Base-by-base conservation (phyloP, 148 eudicot genomes). In the Silene conica region DNA sequence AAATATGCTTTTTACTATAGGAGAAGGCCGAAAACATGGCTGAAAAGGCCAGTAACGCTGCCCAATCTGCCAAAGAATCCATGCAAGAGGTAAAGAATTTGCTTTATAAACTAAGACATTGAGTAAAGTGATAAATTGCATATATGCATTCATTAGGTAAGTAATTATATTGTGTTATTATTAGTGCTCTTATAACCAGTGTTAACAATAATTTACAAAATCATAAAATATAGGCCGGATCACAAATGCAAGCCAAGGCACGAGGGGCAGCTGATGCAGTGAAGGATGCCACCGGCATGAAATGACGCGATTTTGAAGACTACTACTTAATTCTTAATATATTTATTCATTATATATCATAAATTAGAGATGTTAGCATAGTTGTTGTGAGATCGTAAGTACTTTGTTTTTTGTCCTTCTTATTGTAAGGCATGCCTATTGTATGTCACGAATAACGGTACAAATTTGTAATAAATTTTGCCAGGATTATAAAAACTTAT, bases 11-110 rank as follows among this genome's bases (percentile, higher is more conserved):
- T 6, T 67, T n/a, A 5, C 50, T n/a, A 28, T 76, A 89, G 94
- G 87, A 86, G 79, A 86, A 89, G 81, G 85, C 86, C 12, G 86
- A 54, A 76, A 90, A 82, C 81, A 75, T 89, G 82, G 73, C 87
- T 76, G 87, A 87, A 31, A 81, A 81, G 77, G 94, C 89, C 41
- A 45, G 82, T 81, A 57, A 86, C 72, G 85, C 83, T 60, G 86
- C 87, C 70, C 88, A 87, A 70, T 84, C 94, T 34, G 69, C 48
- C 22, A 64, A 64, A 45, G 69, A 64, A 34, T 64, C 69, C 48
- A 64, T 64, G 69, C 69, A 64, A 64, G 69, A 64, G 69, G 28
- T 26, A 26, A 26, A 26, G 28, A 2, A 26, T 26, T 26, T 26
- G 2, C n/a, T 26, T 26, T 26, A 26, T 26, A 26, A 26, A 26